A percentile compares a stretch with the other conserved stretches of the same genome.
Conservation (phyloP, 768 basidiomycete species). For the Hygrophorus pudorinus region DNA sequence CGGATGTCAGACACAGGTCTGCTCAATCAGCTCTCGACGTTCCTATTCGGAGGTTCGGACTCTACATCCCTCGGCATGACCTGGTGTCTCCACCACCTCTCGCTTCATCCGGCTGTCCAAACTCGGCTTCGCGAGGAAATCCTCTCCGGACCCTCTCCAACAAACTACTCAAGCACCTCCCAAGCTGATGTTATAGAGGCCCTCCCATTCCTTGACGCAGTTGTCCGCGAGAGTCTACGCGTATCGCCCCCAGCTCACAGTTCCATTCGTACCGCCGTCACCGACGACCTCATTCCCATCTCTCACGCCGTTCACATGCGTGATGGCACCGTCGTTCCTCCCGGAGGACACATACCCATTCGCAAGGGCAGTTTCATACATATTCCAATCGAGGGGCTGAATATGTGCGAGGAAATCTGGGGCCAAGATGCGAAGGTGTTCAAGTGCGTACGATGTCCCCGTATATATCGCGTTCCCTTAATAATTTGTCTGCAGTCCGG, state of each 20-base stretch:
- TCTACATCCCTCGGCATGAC: conserved; percentile 45
- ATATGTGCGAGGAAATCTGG: conserved; percentile 42
- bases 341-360: conserved; percentile 30
- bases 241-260: conserved; percentile 47
- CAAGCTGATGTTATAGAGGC: conserved; percentile 24
- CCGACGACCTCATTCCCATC: conserved; percentile 45
- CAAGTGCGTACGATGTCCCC: conserved; percentile 29
- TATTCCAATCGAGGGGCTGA: conserved; percentile 48
- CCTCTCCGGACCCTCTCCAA: conserved; percentile 9
- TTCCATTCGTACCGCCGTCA: conserved; percentile 45
- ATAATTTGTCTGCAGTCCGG: conserved; percentile 28
- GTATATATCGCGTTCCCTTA: conserved; percentile 1
- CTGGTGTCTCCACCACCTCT: conserved; percentile 49
- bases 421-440: conserved; percentile 42
- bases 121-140: conserved; percentile 45
- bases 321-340: conserved; percentile 27
- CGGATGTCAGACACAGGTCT: conserved; percentile 51
- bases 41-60: conserved; percentile 57
- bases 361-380: conserved; percentile 47
- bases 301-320: conserved; percentile 32
- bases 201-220: conserved; percentile 44
- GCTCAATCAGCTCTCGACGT: conserved; percentile 55
- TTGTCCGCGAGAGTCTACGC: conserved; percentile 47
- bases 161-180: conserved; percentile 6
- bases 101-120: conserved; percentile 45